A percentile compares a stretch with the other conserved stretches of the same genome.
phyloP scores from a whole-genome alignment of 164 flowering plant genomes.

The Stephania japonica region DNA sequence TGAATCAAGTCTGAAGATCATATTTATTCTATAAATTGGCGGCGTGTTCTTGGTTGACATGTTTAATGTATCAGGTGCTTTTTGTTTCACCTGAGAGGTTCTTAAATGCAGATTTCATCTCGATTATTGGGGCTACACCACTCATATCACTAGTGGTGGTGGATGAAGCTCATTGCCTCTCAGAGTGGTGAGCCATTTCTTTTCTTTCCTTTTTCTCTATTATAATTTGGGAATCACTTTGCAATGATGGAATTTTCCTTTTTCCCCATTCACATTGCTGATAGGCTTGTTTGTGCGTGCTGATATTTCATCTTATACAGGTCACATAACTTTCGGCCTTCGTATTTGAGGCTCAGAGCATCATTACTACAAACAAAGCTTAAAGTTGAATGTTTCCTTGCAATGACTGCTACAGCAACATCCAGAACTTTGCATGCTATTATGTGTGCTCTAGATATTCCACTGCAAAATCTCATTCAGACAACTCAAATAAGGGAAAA shows the following conservation, averaged over 20 bases:
- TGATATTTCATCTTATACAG: conserved; percentile 28
- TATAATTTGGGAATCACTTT: background rate
- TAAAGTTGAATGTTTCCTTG: conserved; percentile 67
- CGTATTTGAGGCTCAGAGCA: conserved; percentile 89
- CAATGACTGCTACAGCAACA: conserved; percentile 99
- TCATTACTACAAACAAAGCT: conserved; percentile 64
- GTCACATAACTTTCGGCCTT: conserved; percentile 98
- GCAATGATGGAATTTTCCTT: background rate
- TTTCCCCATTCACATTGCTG: background rate
- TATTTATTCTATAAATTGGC: background rate
- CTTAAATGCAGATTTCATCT: conserved; percentile 64
- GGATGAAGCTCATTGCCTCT: conserved; percentile 97
- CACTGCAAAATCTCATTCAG: conserved; percentile 59
- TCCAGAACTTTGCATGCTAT: conserved; percentile 55
- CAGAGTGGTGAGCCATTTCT: conserved; percentile 71
- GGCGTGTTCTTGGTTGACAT: conserved; percentile 11
- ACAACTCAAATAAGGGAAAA: conserved; percentile 60
- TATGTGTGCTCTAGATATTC: conserved; percentile 75
- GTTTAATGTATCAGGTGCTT: conserved; percentile 59
- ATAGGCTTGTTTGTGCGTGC: background rate
- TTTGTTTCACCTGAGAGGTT: conserved; percentile 97
- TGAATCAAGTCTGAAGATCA: background rate
- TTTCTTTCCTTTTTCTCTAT: background rate
- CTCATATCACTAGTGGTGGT: conserved; percentile 79
- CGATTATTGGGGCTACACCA: conserved; percentile 42